A percentile compares a stretch with the other conserved stretches of the same genome.
phyloP scores from a whole-genome alignment of 495 filamentous ascomycete genomes.

The Aspergillus sclerotioniger region DNA sequence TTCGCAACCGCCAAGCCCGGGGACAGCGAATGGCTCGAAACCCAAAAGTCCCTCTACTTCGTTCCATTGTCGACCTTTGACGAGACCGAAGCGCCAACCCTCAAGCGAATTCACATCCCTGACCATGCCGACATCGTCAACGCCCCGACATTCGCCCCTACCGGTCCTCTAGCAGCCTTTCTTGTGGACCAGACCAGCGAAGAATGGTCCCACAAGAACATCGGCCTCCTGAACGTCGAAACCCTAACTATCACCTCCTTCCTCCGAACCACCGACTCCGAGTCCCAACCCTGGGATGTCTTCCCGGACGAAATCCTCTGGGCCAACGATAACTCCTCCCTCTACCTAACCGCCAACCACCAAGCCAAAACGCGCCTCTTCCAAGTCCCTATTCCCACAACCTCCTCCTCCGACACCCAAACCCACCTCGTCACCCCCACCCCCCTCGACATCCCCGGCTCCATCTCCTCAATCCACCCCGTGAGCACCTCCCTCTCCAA shows the following conservation, averaged over 20 bases:
- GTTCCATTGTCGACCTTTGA: not conserved
- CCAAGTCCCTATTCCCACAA: not conserved
- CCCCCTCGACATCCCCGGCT: not conserved
- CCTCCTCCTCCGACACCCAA: not conserved
- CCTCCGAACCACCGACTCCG: not conserved
- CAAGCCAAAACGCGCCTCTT: not conserved
- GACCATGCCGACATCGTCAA: not conserved
- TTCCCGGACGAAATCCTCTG: not conserved
- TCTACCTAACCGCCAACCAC: not conserved
- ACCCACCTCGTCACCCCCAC: not conserved
- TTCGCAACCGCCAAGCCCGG: not conserved
- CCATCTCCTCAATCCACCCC: not conserved
- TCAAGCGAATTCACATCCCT: not conserved
- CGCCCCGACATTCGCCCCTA: not conserved
- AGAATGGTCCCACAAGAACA: constrained; percentile 1
- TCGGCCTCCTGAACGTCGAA: not conserved
- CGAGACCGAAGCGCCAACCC: not conserved
- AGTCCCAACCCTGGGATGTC: not conserved
- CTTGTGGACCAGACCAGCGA: not conserved
- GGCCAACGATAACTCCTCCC: not conserved
- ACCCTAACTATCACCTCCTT: not conserved
- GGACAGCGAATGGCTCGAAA: not conserved
- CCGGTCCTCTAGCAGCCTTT: not conserved
- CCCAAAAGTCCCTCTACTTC: not conserved
- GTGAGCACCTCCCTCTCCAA: not conserved